phyloP scores from a whole-genome alignment of 805 yeast species.

The Jamesozyma hellenica region DNA sequence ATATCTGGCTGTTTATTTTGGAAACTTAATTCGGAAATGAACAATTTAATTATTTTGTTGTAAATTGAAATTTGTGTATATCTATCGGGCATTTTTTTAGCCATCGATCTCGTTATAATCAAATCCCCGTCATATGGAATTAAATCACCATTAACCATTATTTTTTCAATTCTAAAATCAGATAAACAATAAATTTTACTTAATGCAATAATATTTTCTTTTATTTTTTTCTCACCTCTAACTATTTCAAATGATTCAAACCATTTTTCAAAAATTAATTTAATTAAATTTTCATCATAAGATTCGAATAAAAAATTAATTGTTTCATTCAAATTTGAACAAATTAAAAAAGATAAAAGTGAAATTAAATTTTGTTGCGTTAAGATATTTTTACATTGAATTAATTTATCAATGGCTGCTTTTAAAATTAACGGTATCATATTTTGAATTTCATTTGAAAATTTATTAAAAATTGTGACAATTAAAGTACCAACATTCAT shows the following conservation, averaged over 20 bases:
- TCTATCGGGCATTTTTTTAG: constrained; percentile 50
- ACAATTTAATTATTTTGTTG: constrained; percentile 60
- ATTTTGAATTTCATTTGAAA: constrained; percentile 31
- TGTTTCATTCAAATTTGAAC: constrained; percentile 51
- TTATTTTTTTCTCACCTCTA: constrained; percentile 66
- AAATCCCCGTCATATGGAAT: constrained; percentile 47
- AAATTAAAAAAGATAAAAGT: constrained; percentile 65
- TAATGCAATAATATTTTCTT: constrained; percentile 57
- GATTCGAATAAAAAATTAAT: constrained; percentile 48
- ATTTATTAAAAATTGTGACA: constrained; percentile 46
- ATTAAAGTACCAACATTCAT: constrained; percentile 62
- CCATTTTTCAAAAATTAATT: constrained; percentile 67
- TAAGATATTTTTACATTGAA: constrained; percentile 55
- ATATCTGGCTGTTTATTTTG: constrained; percentile 45
- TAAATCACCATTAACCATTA: constrained; percentile 70
- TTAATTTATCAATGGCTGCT: constrained; percentile 62
- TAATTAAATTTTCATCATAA: constrained; percentile 35
- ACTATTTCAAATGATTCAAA: constrained; percentile 69
- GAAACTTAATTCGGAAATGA: constrained; percentile 57
- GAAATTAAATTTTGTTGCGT: constrained; percentile 69
- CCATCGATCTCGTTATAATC: constrained; percentile 82
- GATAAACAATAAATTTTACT: constrained; percentile 52
- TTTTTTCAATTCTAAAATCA: constrained; percentile 40
- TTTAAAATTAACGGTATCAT: constrained; percentile 47
- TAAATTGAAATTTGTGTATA: constrained; percentile 61